These are phyloP conservation scores for Podaxis rugospora DNA, from an alignment of 768 basidiomycete species.

Conservation along the genomic window DNA sequence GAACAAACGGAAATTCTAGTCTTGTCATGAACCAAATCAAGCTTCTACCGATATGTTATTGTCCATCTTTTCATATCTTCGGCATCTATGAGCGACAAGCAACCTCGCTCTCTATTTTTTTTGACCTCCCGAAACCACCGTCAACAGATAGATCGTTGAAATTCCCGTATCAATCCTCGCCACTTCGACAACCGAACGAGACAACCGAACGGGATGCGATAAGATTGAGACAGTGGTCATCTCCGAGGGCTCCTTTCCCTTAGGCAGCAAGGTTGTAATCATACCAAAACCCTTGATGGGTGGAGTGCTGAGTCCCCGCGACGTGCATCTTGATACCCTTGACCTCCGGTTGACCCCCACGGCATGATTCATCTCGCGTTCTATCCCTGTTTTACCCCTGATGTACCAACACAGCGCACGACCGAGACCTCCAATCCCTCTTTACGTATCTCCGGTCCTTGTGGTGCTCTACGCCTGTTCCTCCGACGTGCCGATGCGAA, in stretches of 20 bases:
- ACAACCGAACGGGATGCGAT: not conserved
- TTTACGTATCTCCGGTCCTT: not conserved
- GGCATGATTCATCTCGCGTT: not conserved
- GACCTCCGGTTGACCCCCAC: not conserved
- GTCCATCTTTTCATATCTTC: not conserved
- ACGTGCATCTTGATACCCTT: not conserved
- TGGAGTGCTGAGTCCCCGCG: not conserved
- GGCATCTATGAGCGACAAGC: not conserved
- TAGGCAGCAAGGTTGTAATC: not conserved
- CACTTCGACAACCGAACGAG: not conserved
- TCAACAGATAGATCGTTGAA: not conserved
- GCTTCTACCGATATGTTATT: not conserved
- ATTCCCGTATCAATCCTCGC: not conserved
- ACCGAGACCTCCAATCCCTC: not conserved
- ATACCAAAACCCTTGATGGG: not conserved
- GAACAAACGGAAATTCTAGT: not conserved
- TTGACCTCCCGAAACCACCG: not conserved
- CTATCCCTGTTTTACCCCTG: not conserved
- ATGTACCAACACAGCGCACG: not conserved
- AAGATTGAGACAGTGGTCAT: not conserved
- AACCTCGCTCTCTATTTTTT: not conserved
- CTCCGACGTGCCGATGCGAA: not conserved
- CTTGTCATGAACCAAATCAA: not conserved
- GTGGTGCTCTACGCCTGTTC: not conserved
- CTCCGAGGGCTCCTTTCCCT: not conserved